Percentiles rank a stretch among this genome's conserved stretches.
Evolutionary conservation across 2,329 filamentous ascomycete genomes (phyloP).

Genomic region (Didymella pomorum): DNA sequence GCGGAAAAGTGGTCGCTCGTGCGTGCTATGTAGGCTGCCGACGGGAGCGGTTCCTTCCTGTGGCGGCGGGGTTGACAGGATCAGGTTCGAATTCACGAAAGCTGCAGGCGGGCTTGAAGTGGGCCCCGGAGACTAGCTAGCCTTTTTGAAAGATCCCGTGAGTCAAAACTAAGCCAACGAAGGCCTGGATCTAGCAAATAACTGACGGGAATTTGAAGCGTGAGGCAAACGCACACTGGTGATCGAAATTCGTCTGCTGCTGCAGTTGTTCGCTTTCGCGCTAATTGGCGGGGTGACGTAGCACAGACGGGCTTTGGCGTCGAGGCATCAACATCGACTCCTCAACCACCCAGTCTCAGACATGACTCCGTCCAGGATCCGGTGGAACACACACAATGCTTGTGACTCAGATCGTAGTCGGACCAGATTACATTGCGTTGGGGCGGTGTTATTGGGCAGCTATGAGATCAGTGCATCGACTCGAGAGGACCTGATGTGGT

Average conservation of each 20-base stretch:
- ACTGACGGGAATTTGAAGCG: conserved; percentile 26
- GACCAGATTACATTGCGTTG: too few relatives aligned
- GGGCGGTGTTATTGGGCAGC: too few relatives aligned
- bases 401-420: too few relatives aligned
- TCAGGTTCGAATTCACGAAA: conserved; percentile 19
- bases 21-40: conserved; percentile 12
- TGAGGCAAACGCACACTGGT: conserved; percentile 40
- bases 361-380: too few relatives aligned
- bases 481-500: too few relatives aligned
- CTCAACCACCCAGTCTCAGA: not conserved
- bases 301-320: not conserved
- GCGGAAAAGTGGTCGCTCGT: conserved; percentile 8
- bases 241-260: conserved; percentile 35
- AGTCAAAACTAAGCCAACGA: conserved; percentile 36
- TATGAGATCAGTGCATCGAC: too few relatives aligned
- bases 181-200: conserved; percentile 36
- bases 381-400: too few relatives aligned
- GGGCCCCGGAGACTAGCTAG: conserved; percentile 20
- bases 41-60: conserved; percentile 10
- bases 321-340: not conserved
- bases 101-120: conserved; percentile 11
- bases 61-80: conserved; percentile 27
- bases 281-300: conserved; percentile 18
- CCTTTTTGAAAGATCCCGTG: conserved; percentile 26
- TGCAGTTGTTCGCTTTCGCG: conserved; percentile 17